Base-by-base conservation (phyloP, 352 stramenopile genomes). In the Phytophthora cactorum region DNA sequence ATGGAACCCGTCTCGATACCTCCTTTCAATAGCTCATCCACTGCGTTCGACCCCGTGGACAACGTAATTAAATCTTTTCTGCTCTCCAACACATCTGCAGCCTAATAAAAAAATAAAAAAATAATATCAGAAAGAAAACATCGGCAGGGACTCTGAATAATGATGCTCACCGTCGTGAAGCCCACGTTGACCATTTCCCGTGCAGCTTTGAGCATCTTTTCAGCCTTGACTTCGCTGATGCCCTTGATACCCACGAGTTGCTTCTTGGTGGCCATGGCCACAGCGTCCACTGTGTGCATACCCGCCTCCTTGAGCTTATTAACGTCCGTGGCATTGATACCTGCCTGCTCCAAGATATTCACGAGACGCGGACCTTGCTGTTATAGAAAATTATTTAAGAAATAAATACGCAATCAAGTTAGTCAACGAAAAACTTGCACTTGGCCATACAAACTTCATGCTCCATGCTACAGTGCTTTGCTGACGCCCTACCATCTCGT, bases 171-270 rank as follows among this genome's bases (percentile, higher is more conserved):
- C 56, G 98, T 99, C n/a, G 96, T 98, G 73, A 99, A 99, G 67
- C 98, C 97, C 67, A 99, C 96, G 10, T 98, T 97, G 34, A 99
- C 96, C 76, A 99, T 94, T 50, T 98, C 93, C 43, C 98, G 94
- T 12, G 96, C 94, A 14, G 97, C 94, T 56, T 99, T 98, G 66
- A 99, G 98, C 61, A 99, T 96, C 72, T 99, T 99, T 10, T 97
- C 76, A 1, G 98, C 98, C 68, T 99, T 99, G 44, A 98, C 96
- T 81, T 99, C 98, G 39, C 96, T 99, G 63, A 99, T 99, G 17
- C 98, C 98, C 60, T 99, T 99, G 56, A 99, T 98, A 29, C 96
- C 84, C 15, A 97, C 90, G n/a, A 99, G 86, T 73, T 98, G 97
- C 50, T 97, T 97, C 70, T 98, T 95, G 0, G 98, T 99, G 12